These are phyloP conservation scores for Eucalyptus microcorys DNA, from an alignment of 345 rosid species.

Conservation along the genomic window DNA sequence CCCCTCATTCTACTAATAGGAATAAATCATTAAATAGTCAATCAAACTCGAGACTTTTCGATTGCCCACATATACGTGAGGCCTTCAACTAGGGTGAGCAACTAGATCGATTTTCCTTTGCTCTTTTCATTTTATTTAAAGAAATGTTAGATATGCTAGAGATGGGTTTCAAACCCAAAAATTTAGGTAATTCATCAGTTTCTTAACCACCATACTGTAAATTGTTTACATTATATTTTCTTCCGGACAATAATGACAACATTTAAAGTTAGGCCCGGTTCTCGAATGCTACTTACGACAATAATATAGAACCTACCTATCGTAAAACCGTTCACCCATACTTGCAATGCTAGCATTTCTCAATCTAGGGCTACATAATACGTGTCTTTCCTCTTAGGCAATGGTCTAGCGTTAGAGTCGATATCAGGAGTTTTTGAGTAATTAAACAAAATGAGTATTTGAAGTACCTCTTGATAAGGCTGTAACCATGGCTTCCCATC, in stretches of 20 bases:
- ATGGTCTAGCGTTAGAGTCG: neutral
- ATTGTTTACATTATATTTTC: neutral
- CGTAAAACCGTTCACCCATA: neutral
- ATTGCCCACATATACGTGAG: accelerated
- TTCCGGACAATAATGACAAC: neutral
- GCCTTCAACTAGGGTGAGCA: neutral
- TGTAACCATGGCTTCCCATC: slow-evolving; percentile 55
- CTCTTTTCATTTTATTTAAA: no score
- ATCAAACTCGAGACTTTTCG: neutral
- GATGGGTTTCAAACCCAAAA: neutral
- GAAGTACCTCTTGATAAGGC: slow-evolving; percentile 32
- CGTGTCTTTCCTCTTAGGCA: no score
- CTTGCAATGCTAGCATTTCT: neutral
- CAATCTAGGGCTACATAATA: neutral
- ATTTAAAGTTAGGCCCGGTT: neutral
- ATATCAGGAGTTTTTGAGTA: neutral
- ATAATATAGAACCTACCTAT: neutral
- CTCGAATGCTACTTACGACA: neutral
- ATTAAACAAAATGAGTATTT: neutral
- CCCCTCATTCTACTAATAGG: neutral
- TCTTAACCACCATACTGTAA: neutral
- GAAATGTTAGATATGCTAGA: neutral
- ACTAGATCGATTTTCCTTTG: accelerated
- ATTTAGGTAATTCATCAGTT: neutral
- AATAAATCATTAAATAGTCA: neutral